Conservation (phyloP, 257 asterid species). For the Verbena officinalis region DNA sequence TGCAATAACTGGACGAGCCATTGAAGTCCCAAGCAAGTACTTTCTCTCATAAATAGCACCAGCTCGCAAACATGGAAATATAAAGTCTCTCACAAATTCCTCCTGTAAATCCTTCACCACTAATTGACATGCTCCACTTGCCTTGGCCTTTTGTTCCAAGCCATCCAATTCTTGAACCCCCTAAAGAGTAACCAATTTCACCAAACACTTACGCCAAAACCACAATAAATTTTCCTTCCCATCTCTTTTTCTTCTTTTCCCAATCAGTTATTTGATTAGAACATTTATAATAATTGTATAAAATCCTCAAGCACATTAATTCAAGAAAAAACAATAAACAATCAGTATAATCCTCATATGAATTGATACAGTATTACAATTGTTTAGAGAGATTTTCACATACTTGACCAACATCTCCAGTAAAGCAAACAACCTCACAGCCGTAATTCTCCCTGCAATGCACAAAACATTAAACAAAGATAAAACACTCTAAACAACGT, state of each 20-base stretch:
- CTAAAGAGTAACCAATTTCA: conserved; percentile 39
- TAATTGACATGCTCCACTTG: conserved; percentile 96
- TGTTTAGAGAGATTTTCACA: conserved; percentile 34
- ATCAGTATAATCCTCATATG: background rate
- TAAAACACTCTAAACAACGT: conserved; percentile 11
- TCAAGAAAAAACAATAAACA: background rate
- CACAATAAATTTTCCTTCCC: background rate
- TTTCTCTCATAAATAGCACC: conserved; percentile 96
- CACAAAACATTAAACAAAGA: conserved; percentile 13
- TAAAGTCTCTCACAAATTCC: conserved; percentile 88
- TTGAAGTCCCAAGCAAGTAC: conserved; percentile 93
- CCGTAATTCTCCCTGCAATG: conserved; percentile 85
- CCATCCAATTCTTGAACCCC: conserved; percentile 94
- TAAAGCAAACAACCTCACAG: conserved; percentile 95
- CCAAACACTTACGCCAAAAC: conserved; percentile 13
- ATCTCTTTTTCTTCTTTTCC: conserved; percentile 12
- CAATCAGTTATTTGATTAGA: conserved; percentile 10
- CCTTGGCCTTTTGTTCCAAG: conserved; percentile 89
- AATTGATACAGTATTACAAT: background rate
- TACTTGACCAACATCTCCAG: conserved; percentile 98
- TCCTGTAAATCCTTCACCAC: conserved; percentile 94
- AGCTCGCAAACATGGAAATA: conserved; percentile 92
- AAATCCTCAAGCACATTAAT: conserved; percentile 7
- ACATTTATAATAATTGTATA: background rate
- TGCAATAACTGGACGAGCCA: conserved; percentile 99